Conservation (phyloP, 257 asterid genomes). For the Rubia yunnanensis region DNA sequence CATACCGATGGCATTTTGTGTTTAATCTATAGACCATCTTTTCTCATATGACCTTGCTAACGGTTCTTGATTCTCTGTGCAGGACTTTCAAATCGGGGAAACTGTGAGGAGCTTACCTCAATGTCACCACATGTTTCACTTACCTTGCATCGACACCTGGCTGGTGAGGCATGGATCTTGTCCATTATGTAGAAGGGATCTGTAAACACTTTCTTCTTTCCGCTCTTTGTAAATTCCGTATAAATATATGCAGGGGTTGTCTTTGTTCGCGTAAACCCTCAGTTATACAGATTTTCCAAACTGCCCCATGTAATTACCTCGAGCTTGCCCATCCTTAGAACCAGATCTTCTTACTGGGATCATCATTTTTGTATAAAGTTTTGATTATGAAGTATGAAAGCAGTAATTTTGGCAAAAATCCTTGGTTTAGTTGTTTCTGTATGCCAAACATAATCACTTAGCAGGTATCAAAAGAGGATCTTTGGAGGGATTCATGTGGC, state of each 20-base stretch:
- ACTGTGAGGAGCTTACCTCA: constrained; percentile 79
- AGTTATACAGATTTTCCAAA: constrained; percentile 12
- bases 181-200: constrained; percentile 96
- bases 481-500: neutral
- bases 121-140: constrained; percentile 87
- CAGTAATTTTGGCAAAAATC: neutral
- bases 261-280: constrained; percentile 19
- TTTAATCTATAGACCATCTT: neutral
- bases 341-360: constrained; percentile 4
- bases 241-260: constrained; percentile 29
- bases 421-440: neutral
- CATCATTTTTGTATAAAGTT: constrained; percentile 15
- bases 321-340: constrained; percentile 14
- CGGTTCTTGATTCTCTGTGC: neutral
- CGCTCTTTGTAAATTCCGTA: constrained; percentile 24
- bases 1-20: neutral
- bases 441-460: neutral
- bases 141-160: constrained; percentile 96
- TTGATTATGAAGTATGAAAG: constrained; percentile 14
- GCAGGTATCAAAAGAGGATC: neutral
- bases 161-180: constrained; percentile 92
- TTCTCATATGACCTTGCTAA: neutral
- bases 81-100: constrained; percentile 92
- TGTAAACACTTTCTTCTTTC: constrained; percentile 30
- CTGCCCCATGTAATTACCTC: constrained; percentile 19